Base-by-base conservation (phyloP, 2,329 filamentous ascomycete species). In the Sporothrix globosa region DNA sequence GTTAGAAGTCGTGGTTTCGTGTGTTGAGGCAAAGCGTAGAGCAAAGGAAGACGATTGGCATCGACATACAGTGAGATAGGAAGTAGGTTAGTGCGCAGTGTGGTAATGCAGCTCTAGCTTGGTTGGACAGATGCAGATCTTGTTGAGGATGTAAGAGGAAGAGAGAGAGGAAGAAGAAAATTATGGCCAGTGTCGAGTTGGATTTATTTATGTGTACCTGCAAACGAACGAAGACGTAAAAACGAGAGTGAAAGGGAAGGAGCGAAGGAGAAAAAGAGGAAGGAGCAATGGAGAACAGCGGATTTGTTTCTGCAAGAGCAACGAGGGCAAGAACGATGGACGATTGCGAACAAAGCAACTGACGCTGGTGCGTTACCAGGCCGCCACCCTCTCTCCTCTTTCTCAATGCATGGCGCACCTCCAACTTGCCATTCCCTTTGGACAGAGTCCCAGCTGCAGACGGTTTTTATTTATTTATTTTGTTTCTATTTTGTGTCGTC, bases 321-420 rank as follows among this genome's bases (percentile, higher is more conserved):
- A 54, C 41, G 48, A 54, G 63, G 63, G 63, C 41, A 54, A 65
- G 61, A 65, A 17, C 44, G 7, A 65, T 65, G 44, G 46, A 65
- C 41, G 61, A 50, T 34, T 65, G 61, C 50, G 56, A 61, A 34
- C 39, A 61, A 61, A 61, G 56, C 56, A 61, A 61, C 34, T 44
- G 56, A 24, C 56, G 56, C 56, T 34, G 56, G 56, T 61, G 56
- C 58, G 58, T 46, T 63, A 46, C 58, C 58, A 63, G 58, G 58
- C 58, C 58, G 27, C 58, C 39, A 46, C n/a, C 39, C 21, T 27
- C 39, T 46, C 27, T 24, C 11, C 58, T 46, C 58, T 63, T 41
- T 41, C n/a, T 3, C 56, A 24, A n/a, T 60, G 19, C 34, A 21
- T 60, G 58, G 39, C n/a, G 58, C 39, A 63, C 39, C 58, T 63